Conservation (phyloP, 495 filamentous ascomycete species). For the Halenospora varia region DNA sequence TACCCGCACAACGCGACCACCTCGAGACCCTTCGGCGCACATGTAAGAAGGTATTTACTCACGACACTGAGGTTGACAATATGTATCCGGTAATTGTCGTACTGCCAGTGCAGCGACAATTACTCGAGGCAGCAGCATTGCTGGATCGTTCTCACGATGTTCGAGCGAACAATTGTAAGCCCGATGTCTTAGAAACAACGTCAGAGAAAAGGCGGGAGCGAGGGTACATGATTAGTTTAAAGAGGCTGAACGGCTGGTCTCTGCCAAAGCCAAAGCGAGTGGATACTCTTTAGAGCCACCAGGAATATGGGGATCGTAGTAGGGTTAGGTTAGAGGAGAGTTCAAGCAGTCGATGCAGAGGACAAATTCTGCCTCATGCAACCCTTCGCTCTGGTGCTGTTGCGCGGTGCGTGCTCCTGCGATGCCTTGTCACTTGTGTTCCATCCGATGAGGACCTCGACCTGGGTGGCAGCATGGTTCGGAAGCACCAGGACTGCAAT, state of each 20-base stretch:
- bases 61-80: slow-evolving; percentile 2
- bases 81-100: not conserved
- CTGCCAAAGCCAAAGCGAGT: not conserved
- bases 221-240: not conserved
- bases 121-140: not conserved
- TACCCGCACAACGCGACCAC: not conserved
- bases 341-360: slow-evolving; percentile 1
- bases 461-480: too few relatives aligned
- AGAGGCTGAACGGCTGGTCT: not conserved
- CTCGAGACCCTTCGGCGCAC: too few relatives aligned
- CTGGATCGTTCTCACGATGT: not conserved
- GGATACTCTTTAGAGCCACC: not conserved
- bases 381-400: too few relatives aligned
- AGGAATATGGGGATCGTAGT: not conserved
- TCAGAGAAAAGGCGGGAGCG: not conserved
- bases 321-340: not conserved
- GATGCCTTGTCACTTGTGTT: too few relatives aligned
- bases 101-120: not conserved
- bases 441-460: too few relatives aligned
- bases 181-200: not conserved
- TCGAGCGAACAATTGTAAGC: not conserved
- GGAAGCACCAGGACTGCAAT: too few relatives aligned
- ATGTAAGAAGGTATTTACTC: not conserved
- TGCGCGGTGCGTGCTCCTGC: too few relatives aligned
- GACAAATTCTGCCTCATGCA: not conserved